phyloP scores from a whole-genome alignment of 805 yeast species.

The Lachancea cidri region DNA sequence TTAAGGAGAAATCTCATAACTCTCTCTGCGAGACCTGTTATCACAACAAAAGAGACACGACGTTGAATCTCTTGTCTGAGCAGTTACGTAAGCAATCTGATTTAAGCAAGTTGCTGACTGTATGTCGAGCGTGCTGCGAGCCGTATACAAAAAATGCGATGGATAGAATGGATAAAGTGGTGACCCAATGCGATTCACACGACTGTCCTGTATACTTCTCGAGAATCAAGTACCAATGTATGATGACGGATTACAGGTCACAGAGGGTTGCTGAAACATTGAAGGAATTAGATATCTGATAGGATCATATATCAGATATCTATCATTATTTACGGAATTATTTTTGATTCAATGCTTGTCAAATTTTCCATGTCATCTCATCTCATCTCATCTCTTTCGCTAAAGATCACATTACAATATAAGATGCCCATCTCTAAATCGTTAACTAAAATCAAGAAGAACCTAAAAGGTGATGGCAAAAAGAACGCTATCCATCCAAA shows the following conservation, averaged over 20 bases:
- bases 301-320: no score
- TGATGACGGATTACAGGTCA: constrained; percentile 20
- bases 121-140: constrained; percentile 37
- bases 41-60: constrained; percentile 1
- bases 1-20: constrained; percentile 16
- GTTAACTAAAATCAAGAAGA: constrained; percentile 30
- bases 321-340: no score
- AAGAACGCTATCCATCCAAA: constrained; percentile 57
- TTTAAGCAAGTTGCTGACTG: constrained; percentile 24
- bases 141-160: constrained; percentile 25
- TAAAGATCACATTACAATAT: background rate
- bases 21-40: constrained; percentile 30
- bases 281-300: constrained; percentile 20
- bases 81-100: constrained; percentile 21
- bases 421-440: constrained; percentile 34
- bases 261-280: constrained; percentile 10
- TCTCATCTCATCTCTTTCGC: background rate
- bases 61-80: constrained; percentile 3
- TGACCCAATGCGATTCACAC: constrained; percentile 46
- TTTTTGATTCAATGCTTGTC: constrained; percentile 1
- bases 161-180: constrained; percentile 26
- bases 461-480: constrained; percentile 24
- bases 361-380: constrained; percentile 15
- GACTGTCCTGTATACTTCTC: constrained; percentile 63
- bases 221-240: constrained; percentile 39